Evolutionary conservation across 768 basidiomycete species (phyloP).

Genomic region (Fomitopsis pulvina): DNA sequence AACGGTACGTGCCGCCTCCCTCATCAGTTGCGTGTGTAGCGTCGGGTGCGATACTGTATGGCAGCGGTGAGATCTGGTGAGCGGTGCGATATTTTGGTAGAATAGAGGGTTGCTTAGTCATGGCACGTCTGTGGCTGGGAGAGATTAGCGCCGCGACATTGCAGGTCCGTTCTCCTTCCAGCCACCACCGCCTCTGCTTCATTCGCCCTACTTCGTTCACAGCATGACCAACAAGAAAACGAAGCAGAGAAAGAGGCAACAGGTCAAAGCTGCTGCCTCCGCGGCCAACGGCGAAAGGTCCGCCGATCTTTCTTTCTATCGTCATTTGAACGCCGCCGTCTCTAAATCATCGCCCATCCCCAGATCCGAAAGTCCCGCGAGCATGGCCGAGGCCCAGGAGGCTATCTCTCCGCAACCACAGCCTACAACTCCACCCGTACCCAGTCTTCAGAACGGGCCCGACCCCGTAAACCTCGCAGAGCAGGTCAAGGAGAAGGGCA

Average conservation of each 20-base stretch:
- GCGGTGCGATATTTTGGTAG: too few relatives aligned
- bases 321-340: background rate
- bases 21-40: too few relatives aligned
- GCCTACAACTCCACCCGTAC: background rate
- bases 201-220: background rate
- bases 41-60: too few relatives aligned
- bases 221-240: constrained; percentile 17
- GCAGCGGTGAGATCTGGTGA: too few relatives aligned
- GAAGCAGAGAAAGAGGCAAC: constrained; percentile 15
- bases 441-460: constrained; percentile 1
- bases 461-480: constrained; percentile 47
- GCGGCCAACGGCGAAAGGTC: constrained; percentile 1
- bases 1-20: too few relatives aligned
- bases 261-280: constrained; percentile 9
- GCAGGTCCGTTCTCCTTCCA: background rate
- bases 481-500: constrained; percentile 68
- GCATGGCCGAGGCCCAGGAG: constrained; percentile 3
- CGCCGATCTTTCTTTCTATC: constrained; percentile 3
- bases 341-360: constrained; percentile 5
- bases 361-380: constrained; percentile 8
- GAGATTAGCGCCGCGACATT: background rate
- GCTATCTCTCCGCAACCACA: background rate
- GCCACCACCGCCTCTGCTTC: background rate
- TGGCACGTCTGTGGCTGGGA: background rate
- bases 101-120: too few relatives aligned